Evolutionary conservation across 768 basidiomycete genomes (phyloP), one percentile per base, ranked within the genome.

Genomic region (Omphalotus guepiniiformis): DNA sequence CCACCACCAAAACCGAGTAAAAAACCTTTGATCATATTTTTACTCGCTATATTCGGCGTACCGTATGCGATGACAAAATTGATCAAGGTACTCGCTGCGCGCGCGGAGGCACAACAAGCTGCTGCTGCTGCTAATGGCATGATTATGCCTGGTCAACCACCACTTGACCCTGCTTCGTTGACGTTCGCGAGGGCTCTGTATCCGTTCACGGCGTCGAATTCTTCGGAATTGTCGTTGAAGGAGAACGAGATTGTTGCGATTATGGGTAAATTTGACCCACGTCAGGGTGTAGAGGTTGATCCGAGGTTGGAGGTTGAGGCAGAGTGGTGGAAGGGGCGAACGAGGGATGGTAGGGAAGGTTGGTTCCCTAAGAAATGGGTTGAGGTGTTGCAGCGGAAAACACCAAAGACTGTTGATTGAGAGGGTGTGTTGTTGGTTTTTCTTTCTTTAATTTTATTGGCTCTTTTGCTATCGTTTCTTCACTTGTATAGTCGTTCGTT

Each of bases 311-410:
- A 79, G 52, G 68, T 83, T 16, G 68, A 72, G 47, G 79, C 74
- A 4, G 93, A 93, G 48, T 98, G 94, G 94, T 97, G 93, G 93
- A 85, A 82, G 63, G 94, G 94, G 1, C 76, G 94, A 38, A 93
- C 89, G 51, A 74, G 94, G 48, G 93, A 96, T 54, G 94, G 94
- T 0, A 74, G 85, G 55, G 83, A 89, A 55, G 94, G 94, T 0
- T 98, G 93, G 92, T 96, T 98, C 76, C 94, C 94, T 2, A 78
- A 72, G 49, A 92, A 87, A 54, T 94, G 87, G 78, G 91, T 94
- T 3, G 79, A 91, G 63, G 71, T 87, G 3, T 64, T 88, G 47
- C 80, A 75, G 58, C 71, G 76, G 58, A 71, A 54, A 26, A 8
- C 22, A 35, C 45, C 12, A 18, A 47, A 44, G 28, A 23, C 25